Evolutionary conservation across 306 rosid species (phyloP), one percentile per base, ranked within the genome.

Genomic region (Rosa rugosa): DNA sequence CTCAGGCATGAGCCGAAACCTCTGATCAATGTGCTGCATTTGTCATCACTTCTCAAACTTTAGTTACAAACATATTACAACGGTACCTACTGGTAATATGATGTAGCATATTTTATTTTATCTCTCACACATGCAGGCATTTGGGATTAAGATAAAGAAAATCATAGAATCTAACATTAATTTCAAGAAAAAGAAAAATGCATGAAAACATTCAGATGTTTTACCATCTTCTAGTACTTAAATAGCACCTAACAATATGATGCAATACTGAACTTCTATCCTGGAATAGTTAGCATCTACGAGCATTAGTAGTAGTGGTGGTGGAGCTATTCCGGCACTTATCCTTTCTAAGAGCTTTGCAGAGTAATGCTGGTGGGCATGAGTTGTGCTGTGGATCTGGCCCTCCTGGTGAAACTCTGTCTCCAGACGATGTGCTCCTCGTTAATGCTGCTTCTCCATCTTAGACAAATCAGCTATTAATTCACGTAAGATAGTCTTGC

Each of bases 331-430:
- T 6, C 4, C 63, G 63, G 25, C 16, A 31, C 45, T 71, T 71
- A 7, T 3, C n/a, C 23, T 8, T 14, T 46, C 20, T 13, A 46
- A 25, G 42, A 46, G n/a, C 41, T 71, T 47, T 4, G 23, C 47
- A 27, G 42, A 2, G 23, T 57, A 36, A 11, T 16, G 51, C 34
- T 14, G 73, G 73, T 11, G 68, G 60, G 41, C 51, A 4, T 18
- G 20, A 6, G 56, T 50, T 17, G 38, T 73, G 78, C 23, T 10
- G 12, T 4, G 16, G 66, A 53, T 73, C 50, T 6, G 78, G 74
- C 51, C 83, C 69, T 72, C 74, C 83, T 36, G 69, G 78, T 23
- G 59, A 0, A 23, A 22, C 3, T 60, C 78, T 80, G 51, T 72
- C 72, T 9, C 6, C 36, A 23, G 25, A 23, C 45, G 27, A 8